These are phyloP conservation scores for Pichia sp. DNA, from an alignment of 1,139 yeast species.

Conservation along the genomic window DNA sequence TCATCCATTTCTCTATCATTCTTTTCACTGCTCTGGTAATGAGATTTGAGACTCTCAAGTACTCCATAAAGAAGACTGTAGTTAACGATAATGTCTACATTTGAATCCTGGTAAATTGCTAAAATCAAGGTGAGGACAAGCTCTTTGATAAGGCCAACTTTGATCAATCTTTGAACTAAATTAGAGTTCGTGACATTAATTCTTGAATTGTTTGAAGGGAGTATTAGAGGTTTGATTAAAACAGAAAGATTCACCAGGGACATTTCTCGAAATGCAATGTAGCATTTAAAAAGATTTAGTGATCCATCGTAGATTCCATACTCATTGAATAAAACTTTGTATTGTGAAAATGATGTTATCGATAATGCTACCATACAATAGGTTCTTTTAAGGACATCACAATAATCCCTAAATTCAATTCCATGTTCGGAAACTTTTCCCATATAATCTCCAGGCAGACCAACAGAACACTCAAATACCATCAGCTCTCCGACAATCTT, in stretches of 20 bases:
- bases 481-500: conserved; percentile 29
- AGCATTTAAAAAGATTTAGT: conserved; percentile 21
- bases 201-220: conserved; percentile 6
- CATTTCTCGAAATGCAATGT: conserved; percentile 27
- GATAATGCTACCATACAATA: conserved; percentile 27
- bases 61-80: conserved; percentile 24
- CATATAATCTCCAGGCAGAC: conserved; percentile 12
- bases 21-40: conserved; percentile 12
- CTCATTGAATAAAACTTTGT: conserved; percentile 23
- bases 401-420: conserved; percentile 17
- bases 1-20: conserved; percentile 21
- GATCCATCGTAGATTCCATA: conserved; percentile 28
- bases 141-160: conserved; percentile 25
- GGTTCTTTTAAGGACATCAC: conserved; percentile 25
- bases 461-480: conserved; percentile 20
- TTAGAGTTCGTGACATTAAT: conserved; percentile 12
- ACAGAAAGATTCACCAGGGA: conserved; percentile 21
- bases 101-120: conserved; percentile 30
- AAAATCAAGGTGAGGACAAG: conserved; percentile 27
- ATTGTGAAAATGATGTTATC: conserved; percentile 27
- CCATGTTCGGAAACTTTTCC: conserved; percentile 15
- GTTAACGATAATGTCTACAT: conserved; percentile 29
- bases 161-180: conserved; percentile 20
- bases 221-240: conserved; percentile 21
- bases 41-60: conserved; percentile 20